phyloP scores from a whole-genome alignment of 129 eudicot species.

The Flaveria bidentis region DNA sequence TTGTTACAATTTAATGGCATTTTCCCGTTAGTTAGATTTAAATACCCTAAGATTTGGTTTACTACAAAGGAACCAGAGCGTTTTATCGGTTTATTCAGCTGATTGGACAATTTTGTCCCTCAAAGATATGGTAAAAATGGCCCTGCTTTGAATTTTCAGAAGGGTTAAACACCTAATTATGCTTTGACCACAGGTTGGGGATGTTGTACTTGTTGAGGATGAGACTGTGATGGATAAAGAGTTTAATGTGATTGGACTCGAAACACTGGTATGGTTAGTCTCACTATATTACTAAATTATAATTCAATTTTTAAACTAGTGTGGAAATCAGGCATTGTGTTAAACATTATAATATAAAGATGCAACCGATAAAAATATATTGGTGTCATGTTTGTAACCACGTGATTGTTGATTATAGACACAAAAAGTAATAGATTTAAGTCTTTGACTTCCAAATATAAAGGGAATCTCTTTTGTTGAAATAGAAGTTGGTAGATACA shows the following conservation, averaged over 20 bases:
- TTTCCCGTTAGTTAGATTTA: too few relatives aligned
- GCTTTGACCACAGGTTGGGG: conserved; percentile 63
- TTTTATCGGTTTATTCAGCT: neutral
- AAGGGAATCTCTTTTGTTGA: conserved; percentile 5
- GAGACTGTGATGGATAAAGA: conserved; percentile 69
- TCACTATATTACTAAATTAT: neutral
- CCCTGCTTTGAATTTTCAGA: neutral
- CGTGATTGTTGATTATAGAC: conserved; percentile 14
- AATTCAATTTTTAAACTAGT: neutral
- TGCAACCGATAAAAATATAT: neutral
- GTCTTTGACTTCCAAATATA: conserved; percentile 4
- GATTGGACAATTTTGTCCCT: neutral
- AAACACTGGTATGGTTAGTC: conserved; percentile 67
- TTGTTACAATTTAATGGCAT: too few relatives aligned
- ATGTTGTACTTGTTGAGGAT: conserved; percentile 69
- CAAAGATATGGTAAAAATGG: neutral
- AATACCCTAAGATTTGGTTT: too few relatives aligned
- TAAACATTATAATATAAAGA: conserved; percentile 9
- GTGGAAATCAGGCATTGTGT: neutral
- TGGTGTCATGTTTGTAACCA: conserved; percentile 6
- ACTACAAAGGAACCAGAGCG: too few relatives aligned
- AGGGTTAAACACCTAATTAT: conserved; percentile 13
- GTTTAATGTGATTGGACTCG: conserved; percentile 60
- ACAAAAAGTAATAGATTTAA: neutral
- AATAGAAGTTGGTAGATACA: conserved; percentile 3